Evolutionary conservation across 176 grass and related monocot species (phyloP), one percentile per base, ranked within the genome.

Genomic region (Elymus sibiricus): DNA sequence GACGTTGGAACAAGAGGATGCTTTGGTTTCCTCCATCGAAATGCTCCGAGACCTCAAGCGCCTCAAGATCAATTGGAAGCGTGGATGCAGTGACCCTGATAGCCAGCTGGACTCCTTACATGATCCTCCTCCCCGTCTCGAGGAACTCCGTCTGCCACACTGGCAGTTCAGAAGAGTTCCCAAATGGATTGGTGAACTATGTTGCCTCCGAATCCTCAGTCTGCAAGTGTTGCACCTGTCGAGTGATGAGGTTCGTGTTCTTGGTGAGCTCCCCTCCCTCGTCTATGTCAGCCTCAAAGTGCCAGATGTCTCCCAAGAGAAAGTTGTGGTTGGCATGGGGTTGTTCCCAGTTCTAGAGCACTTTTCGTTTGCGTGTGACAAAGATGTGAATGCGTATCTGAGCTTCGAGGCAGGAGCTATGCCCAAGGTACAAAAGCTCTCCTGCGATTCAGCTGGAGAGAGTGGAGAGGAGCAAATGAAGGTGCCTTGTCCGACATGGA

Each of bases 281-380:
- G 10, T 42, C 1, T 1, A 0, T 24, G 35, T 21, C 37, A 0
- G 0, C 0, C 3, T 71, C 0, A 0, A 0, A 0, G 37, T 12
- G 21, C 13, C 0, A 0, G 2, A 25, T 7, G 1, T 43, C 11
- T 15, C 69, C 22, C 38, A 25, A 42, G 38, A 26, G 0, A 25
- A 43, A 11, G 69, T 72, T 0, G 0, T 71, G 0, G 0, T 71
- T 1, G 5, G 22, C 68, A 25, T 9, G 0, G 21, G 68, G 4
- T 24, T 70, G 1, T 70, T 70, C 35, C 35, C 68, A 0, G 65
- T 37, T 37, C 31, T 37, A 16, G 31, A 69, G 32, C 0, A 12
- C 21, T 2, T 40, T 39, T 12, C 0, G 4, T 39, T 70, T 21
- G 0, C 0, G 0, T 70, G 17, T 38, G 32, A 38, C 11, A 9